Conservation (phyloP, 495 filamentous ascomycete species). For the Gamarada debralockiae region DNA sequence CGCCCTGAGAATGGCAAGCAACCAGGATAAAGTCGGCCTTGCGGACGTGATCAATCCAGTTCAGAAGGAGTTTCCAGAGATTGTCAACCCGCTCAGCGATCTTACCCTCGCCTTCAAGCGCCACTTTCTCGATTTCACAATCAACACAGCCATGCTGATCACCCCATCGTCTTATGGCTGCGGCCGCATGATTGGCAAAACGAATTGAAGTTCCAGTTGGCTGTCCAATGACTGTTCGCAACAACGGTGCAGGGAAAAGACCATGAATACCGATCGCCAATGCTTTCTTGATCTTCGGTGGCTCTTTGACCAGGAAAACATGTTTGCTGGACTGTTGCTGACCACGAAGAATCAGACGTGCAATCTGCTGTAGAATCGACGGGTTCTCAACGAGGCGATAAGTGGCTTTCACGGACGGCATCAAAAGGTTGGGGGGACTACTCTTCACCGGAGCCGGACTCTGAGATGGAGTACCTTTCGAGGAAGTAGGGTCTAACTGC, state of each 20-base stretch:
- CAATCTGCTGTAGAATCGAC: conserved; percentile 68
- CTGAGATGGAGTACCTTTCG: conserved; percentile 29
- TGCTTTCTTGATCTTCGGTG: conserved; percentile 72
- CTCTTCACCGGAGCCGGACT: conserved; percentile 28
- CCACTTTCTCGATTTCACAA: conserved; percentile 81
- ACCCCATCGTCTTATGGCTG: conserved; percentile 78
- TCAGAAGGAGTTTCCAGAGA: conserved; percentile 89
- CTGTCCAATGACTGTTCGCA: conserved; percentile 86
- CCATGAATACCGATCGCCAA: conserved; percentile 94
- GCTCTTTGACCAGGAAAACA: conserved; percentile 64
- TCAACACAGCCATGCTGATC: conserved; percentile 57
- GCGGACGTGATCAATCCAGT: conserved; percentile 90
- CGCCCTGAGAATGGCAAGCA: conserved; percentile 92
- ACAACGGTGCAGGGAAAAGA: conserved; percentile 80
- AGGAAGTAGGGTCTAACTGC: conserved; percentile 24
- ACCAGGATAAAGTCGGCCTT: conserved; percentile 85
- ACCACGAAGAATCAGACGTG: conserved; percentile 58
- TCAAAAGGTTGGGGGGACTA: conserved; percentile 55
- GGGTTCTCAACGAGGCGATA: conserved; percentile 64
- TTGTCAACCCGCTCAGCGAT: conserved; percentile 85
- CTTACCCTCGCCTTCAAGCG: conserved; percentile 96
- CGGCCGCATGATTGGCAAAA: conserved; percentile 85
- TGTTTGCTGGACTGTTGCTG: conserved; percentile 62
- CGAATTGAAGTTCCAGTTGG: conserved; percentile 92
- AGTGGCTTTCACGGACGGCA: conserved; percentile 65